phyloP scores from a whole-genome alignment of 495 filamentous ascomycete genomes.

The Pyrenula aspistea region DNA sequence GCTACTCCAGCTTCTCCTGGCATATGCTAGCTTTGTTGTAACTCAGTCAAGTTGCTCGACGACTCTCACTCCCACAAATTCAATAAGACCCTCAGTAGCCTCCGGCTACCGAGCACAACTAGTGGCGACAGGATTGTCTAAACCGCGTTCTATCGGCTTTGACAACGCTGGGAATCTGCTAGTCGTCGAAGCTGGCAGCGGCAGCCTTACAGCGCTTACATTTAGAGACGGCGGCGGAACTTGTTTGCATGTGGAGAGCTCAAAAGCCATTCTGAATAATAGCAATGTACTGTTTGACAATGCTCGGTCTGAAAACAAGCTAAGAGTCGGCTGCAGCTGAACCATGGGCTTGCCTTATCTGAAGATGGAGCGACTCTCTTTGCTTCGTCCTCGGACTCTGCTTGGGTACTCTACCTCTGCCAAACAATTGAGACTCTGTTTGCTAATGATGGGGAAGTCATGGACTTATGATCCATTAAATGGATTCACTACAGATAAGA shows the following conservation, averaged over 20 bases:
- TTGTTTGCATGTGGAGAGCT: slow-evolving; percentile 24
- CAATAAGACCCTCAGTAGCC: slow-evolving; percentile 33
- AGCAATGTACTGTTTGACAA: slow-evolving; percentile 23
- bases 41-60: slow-evolving; percentile 9
- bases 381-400: slow-evolving; percentile 43
- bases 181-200: slow-evolving; percentile 40
- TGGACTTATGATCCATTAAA: slow-evolving; percentile 46
- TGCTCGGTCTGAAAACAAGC: slow-evolving; percentile 24
- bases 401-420: slow-evolving; percentile 17
- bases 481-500: slow-evolving; percentile 25
- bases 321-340: slow-evolving; percentile 26
- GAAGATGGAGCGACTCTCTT: slow-evolving; percentile 50
- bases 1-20: too few relatives aligned
- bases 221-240: slow-evolving; percentile 37
- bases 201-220: slow-evolving; percentile 39
- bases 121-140: slow-evolving; percentile 36
- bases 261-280: slow-evolving; percentile 8
- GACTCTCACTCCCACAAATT: slow-evolving; percentile 12
- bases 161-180: slow-evolving; percentile 48
- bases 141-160: slow-evolving; percentile 47
- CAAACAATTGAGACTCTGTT: background rate
- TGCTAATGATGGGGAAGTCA: slow-evolving; percentile 6
- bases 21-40: background rate
- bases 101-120: slow-evolving; percentile 45
- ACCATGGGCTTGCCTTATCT: slow-evolving; percentile 57